Base-by-base conservation (phyloP, 306 rosid species). In the Vigna angularis region DNA sequence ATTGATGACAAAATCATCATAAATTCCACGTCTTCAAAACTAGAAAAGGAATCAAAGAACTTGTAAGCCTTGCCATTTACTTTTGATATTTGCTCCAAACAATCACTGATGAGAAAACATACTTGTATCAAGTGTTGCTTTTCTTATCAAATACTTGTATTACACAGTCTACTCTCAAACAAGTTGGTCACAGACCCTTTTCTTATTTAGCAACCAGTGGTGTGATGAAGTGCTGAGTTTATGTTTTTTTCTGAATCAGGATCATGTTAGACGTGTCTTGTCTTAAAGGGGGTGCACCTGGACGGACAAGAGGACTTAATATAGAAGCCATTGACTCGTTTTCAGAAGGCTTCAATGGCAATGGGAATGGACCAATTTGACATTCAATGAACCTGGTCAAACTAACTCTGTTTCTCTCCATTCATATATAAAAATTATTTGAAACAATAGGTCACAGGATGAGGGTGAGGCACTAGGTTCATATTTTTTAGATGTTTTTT, bases 291-390 rank as follows among this genome's bases (percentile, higher is more conserved):
- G 98, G 99, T 3, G 93, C 97, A 2, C 97, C 98, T 11, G 96
- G 93, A 32, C 93, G 99, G 83, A 91, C 99, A 5, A 86, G 99
- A 87, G 99, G 98, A 11, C 88, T 96, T 16, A 82, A 89, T 45
- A 79, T 84, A 26, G 82, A 83, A 50, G 77, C 85, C 56, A 81
- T 79, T 6, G 78, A 76, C 82, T 88, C 88, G 1, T 69, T 83
- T 55, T 70, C 90, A 9, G 86, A 86, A 24, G 87, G 83, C 70
- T 79, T 81, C 71, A 67, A 48, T 2, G 75, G 34, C 53, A 18
- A 20, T 40, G 11, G 52, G 52, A 67, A 82, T 86, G 75, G 64
- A 75, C 67, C 92, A 45, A 82, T 49, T 72, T 88, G 82, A 87
- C 87, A 24, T 51, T 70, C 79, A 47, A 83, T 32, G 73, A 61